Base-by-base conservation (phyloP, 2,329 filamentous ascomycete species). In the Ophiostoma montium region DNA sequence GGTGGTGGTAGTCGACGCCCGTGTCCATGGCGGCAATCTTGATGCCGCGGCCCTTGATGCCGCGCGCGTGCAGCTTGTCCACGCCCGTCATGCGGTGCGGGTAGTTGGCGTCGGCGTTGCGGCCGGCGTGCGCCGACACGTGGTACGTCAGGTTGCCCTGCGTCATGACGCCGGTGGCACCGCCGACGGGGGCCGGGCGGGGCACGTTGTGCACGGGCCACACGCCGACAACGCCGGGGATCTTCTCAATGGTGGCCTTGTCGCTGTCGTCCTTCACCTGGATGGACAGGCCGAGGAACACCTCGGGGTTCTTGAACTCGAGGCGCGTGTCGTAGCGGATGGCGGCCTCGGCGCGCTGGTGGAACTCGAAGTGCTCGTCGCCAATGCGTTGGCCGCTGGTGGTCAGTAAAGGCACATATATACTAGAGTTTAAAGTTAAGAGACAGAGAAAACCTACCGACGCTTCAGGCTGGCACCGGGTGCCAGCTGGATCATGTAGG, bases 21-120 rank as follows among this genome's bases (percentile, higher is more conserved):
- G 67, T 73, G 57, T 77, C 74, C 32, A 78, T 64, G 12, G 77
- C 62, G 41, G 64, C 74, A 58, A 78, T 63, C 54, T 70, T 74
- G 61, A 76, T 63, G 12, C 72, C 73, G 55, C 67, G 67, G 35
- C 74, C 74, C 0, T 65, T 69, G 50, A 70, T 55, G 1, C 71
- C 72, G 50, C 69, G 59, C 10, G 66, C 67, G 33, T 65, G 65
- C 33, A 78, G 63, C 65, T 70, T 68, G 58, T 75, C 69, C 16
- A 77, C 68, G 59, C 76, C 72, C 2, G 72, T 75, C 71, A 75
- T 75, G 53, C 72, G 57, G 48, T 78, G 74, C 2, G 72, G 32
- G 32, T n/a, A 5, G 32, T 35, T 35, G 32, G 13, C 32, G 32
- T 35, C 32, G 32, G 32, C 32, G 15, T n/a, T n/a, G 32, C 7